Base-by-base conservation (phyloP, 495 filamentous ascomycete species). In the Neurospora sp. region DNA sequence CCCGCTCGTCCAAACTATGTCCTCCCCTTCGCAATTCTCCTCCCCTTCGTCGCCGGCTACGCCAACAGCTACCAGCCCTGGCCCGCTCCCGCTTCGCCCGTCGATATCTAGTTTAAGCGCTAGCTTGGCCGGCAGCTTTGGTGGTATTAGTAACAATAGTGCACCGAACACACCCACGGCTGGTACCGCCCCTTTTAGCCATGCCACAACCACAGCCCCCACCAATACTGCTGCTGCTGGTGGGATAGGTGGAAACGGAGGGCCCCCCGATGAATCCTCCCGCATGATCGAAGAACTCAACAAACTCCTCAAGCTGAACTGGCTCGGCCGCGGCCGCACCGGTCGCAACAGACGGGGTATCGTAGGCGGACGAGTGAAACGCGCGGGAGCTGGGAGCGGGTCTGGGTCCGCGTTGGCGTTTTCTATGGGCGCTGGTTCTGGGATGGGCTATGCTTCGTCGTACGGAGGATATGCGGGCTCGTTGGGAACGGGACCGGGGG, bases 271-370 rank as follows among this genome's bases (percentile, higher is more conserved):
- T 75, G 88, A 90, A n/a, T 80, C 86, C 0, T 94, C 96, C 81
- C 88, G 86, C 69, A 91, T 89, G 82, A 91, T 98, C 77, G 93
- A 97, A 72, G 86, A 93, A 75, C 84, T 99, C 71, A 90, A 90
- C 59, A 92, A 92, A 76, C 88, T 92, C 68, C 85, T 99, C 72
- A 99, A 98, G 81, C 86, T 96, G 75, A 99, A 99, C 82, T 99
- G 96, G 96, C 86, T 99, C 27, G 94, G 94, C 0, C 85, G 96
- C 18, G 95, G 96, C 0, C 84, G 96, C 44, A 97, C 93, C 68
- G 96, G 96, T 4, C 86, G 96, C 74, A 94, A 98, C 80, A 83
- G 96, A 59, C 87, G 92, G 72, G 96, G 96, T 0, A 94, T 97
- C 77, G 96, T 98, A 0, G 85, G 85, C 2, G 85, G 83, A 0